Conservation (phyloP, 2,329 filamentous ascomycete species). For the Fusarium fracticaudum region DNA sequence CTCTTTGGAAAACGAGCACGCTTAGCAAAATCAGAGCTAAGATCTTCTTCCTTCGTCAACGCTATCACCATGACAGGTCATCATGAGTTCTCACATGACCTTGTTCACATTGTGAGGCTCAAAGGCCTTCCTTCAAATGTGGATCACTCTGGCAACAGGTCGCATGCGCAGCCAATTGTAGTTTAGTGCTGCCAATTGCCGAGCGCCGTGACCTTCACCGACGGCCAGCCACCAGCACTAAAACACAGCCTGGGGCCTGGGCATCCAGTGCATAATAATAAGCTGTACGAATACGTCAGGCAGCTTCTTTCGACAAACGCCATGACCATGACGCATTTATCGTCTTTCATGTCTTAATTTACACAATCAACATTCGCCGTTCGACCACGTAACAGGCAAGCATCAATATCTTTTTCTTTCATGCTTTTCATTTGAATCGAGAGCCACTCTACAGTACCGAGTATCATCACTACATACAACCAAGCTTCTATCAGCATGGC, state of each 20-base stretch:
- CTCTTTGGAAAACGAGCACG: too few relatives aligned
- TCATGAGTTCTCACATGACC: background rate
- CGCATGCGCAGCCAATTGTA: slow-evolving; percentile 25
- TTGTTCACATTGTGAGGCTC: background rate
- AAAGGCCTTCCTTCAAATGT: background rate
- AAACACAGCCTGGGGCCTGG: slow-evolving; percentile 1
- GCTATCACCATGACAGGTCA: background rate
- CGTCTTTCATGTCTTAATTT: slow-evolving; percentile 17
- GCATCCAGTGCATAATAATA: slow-evolving; percentile 10
- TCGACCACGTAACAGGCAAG: background rate
- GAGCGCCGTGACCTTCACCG: slow-evolving; percentile 21
- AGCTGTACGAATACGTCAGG: slow-evolving; percentile 36
- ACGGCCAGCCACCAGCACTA: slow-evolving; percentile 11
- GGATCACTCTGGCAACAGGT: slow-evolving; percentile 2
- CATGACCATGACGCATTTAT: slow-evolving; percentile 34
- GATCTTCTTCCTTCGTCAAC: background rate
- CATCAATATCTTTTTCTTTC: background rate
- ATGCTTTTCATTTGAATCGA: background rate
- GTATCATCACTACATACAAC: slow-evolving; percentile 5
- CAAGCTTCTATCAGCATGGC: slow-evolving; percentile 59
- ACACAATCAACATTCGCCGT: background rate
- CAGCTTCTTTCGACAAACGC: background rate
- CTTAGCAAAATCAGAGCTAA: too few relatives aligned
- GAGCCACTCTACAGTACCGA: background rate
- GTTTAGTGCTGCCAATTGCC: slow-evolving; percentile 19